These are phyloP conservation scores for Xylaria palmicola DNA, from an alignment of 495 filamentous ascomycete species.

Conservation along the genomic window DNA sequence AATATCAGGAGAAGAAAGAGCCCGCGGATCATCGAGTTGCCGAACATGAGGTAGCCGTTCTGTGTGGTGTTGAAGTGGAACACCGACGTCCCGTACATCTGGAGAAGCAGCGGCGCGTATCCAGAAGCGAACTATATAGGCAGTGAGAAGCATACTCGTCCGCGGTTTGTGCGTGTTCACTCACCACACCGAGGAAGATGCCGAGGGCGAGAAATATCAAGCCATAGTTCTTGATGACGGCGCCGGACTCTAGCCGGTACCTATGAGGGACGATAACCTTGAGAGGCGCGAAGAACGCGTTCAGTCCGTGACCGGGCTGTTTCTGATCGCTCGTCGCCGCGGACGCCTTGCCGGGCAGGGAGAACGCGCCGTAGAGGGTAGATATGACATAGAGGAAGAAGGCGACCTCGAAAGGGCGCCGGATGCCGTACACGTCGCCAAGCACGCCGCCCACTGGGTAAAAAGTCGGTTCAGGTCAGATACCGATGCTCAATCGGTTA, in stretches of 20 bases:
- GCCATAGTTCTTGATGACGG: slow-evolving; percentile 46
- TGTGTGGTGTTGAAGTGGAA: slow-evolving; percentile 54
- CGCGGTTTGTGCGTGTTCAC: slow-evolving; percentile 10
- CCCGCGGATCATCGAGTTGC: slow-evolving; percentile 52
- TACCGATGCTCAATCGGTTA: neutral
- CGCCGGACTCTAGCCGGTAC: slow-evolving; percentile 42
- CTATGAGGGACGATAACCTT: slow-evolving; percentile 50
- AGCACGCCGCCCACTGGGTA: slow-evolving; percentile 48
- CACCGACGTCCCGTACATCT: slow-evolving; percentile 54
- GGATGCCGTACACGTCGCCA: slow-evolving; percentile 50
- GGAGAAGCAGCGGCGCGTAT: slow-evolving; percentile 51
- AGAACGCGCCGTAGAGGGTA: slow-evolving; percentile 36
- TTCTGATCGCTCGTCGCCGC: slow-evolving; percentile 24
- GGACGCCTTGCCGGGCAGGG: slow-evolving; percentile 21
- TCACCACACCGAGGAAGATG: slow-evolving; percentile 54
- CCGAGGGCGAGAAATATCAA: slow-evolving; percentile 53
- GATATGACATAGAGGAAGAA: slow-evolving; percentile 46
- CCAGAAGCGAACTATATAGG: slow-evolving; percentile 49
- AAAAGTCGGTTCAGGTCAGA: slow-evolving; percentile 1
- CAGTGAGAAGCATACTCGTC: neutral
- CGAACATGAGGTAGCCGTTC: slow-evolving; percentile 54
- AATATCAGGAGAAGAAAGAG: slow-evolving; percentile 55
- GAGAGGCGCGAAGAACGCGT: slow-evolving; percentile 53
- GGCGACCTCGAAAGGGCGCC: slow-evolving; percentile 52
- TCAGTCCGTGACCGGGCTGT: slow-evolving; percentile 32